Evolutionary conservation across 768 basidiomycete species (phyloP).

Genomic region (Lentinula aciculospora): DNA sequence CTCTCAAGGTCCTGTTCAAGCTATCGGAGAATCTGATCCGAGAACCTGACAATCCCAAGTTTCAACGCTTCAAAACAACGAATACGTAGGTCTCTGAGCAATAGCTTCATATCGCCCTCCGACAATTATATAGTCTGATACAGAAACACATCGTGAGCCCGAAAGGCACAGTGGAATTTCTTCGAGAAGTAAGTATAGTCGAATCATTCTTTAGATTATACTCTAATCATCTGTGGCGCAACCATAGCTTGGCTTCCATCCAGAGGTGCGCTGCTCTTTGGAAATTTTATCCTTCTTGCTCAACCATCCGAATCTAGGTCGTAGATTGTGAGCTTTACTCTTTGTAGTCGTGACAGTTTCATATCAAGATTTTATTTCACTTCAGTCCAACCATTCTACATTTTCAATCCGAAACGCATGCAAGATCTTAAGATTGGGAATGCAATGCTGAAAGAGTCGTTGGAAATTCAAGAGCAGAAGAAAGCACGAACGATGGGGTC

Average conservation of each 20-base stretch:
- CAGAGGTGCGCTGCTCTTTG: slow-evolving; percentile 41
- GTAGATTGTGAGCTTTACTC: slow-evolving; percentile 28
- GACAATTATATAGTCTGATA: not conserved
- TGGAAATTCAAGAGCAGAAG: slow-evolving; percentile 46
- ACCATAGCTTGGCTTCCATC: slow-evolving; percentile 66
- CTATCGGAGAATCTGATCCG: slow-evolving; percentile 68
- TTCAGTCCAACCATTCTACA: slow-evolving; percentile 66
- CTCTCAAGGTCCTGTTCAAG: slow-evolving; percentile 37
- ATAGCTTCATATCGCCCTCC: slow-evolving; percentile 34
- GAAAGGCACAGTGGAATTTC: slow-evolving; percentile 76
- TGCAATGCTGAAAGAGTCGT: slow-evolving; percentile 56
- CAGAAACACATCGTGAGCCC: slow-evolving; percentile 58
- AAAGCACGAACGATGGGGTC: slow-evolving; percentile 42
- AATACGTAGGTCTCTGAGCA: slow-evolving; percentile 32
- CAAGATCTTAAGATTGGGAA: slow-evolving; percentile 58
- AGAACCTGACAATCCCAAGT: slow-evolving; percentile 72
- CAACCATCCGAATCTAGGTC: slow-evolving; percentile 35
- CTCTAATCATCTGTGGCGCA: slow-evolving; percentile 7
- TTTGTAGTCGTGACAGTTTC: not conserved
- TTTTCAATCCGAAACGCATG: slow-evolving; percentile 47
- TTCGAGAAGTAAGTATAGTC: slow-evolving; percentile 54
- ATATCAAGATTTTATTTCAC: not conserved
- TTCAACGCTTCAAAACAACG: slow-evolving; percentile 69
- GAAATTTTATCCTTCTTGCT: not conserved
- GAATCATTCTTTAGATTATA: not conserved